Evolutionary conservation across 495 filamentous ascomycete genomes (phyloP).

Genomic region (Daldinia caldariorum): DNA sequence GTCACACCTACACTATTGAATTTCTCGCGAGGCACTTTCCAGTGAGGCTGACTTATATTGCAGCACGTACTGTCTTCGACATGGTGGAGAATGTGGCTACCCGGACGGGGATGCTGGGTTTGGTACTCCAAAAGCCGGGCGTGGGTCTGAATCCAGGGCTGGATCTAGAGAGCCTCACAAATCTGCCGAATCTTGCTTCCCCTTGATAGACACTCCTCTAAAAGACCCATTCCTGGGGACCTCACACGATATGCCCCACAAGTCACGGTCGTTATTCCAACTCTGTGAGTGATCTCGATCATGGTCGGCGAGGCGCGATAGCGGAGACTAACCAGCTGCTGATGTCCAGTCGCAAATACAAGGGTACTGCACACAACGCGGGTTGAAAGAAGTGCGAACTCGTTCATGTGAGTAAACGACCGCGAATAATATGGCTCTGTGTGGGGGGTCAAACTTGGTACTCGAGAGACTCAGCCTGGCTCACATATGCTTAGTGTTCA

Average conservation of each 20-base stretch:
- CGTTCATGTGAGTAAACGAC: conserved; percentile 44
- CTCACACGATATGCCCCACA: conserved; percentile 46
- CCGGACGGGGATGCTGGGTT: conserved; percentile 41
- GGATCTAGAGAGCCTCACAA: conserved; percentile 42
- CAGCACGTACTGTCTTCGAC: conserved; percentile 50
- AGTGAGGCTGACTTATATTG: conserved; percentile 30
- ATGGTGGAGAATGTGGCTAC: conserved; percentile 48
- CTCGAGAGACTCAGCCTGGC: conserved; percentile 30
- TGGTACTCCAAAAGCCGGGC: conserved; percentile 27
- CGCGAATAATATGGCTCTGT: conserved; percentile 12
- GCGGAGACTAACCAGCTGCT: conserved; percentile 26
- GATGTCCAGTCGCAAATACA: conserved; percentile 41
- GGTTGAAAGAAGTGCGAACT: conserved; percentile 44
- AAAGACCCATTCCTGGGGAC: conserved; percentile 47
- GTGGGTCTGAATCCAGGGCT: conserved; percentile 25
- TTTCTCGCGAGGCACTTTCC: conserved; percentile 13
- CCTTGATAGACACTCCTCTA: conserved; percentile 32
- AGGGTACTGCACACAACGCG: conserved; percentile 43
- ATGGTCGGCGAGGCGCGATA: conserved; percentile 13
- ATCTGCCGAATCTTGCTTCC: conserved; percentile 35
- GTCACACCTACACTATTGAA: conserved; percentile 1
- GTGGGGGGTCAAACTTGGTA: conserved; percentile 21
- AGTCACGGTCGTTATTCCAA: conserved; percentile 47
- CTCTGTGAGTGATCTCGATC: conserved; percentile 42
- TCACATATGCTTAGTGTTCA: conserved; percentile 41